Percentiles rank a stretch among this genome's conserved stretches.
Evolutionary conservation across 768 basidiomycete genomes (phyloP).

Genomic region (Boletus huronensis): DNA sequence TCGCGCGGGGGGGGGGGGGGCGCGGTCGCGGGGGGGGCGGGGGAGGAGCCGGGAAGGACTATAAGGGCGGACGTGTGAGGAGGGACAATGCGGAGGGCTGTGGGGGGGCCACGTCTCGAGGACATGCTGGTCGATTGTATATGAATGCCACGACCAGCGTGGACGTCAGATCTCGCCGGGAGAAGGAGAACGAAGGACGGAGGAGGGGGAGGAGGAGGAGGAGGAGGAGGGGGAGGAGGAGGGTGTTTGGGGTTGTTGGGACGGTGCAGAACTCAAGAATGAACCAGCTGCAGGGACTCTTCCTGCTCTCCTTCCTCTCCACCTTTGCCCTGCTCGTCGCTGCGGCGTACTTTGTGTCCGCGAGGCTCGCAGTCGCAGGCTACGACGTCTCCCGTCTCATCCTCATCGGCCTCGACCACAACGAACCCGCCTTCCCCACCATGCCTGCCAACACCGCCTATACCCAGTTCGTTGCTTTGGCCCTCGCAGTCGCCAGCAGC

Average conservation of each 20-base stretch:
- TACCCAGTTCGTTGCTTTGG: slow-evolving; percentile 49
- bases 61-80: slow-evolving; percentile 43
- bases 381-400: slow-evolving; percentile 59
- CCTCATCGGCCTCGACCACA: slow-evolving; percentile 50
- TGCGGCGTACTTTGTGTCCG: slow-evolving; percentile 39
- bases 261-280: neutral
- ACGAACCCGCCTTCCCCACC: neutral
- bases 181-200: slow-evolving; percentile 8
- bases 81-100: slow-evolving; percentile 55
- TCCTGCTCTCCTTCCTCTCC: slow-evolving; percentile 49
- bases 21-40: too few relatives aligned
- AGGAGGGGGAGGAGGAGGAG: neutral
- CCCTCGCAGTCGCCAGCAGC: slow-evolving; percentile 46
- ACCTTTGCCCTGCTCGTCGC: slow-evolving; percentile 48
- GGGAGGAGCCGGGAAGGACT: slow-evolving; percentile 22
- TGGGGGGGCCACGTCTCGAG: slow-evolving; percentile 27
- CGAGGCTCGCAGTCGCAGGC: slow-evolving; percentile 48
- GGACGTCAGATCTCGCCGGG: slow-evolving; percentile 19
- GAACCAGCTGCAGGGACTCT: slow-evolving; percentile 54
- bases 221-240: neutral
- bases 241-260: slow-evolving; percentile 10
- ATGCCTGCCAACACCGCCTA: slow-evolving; percentile 21
- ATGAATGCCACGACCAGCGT: slow-evolving; percentile 37
- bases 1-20: too few relatives aligned
- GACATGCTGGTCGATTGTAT: slow-evolving; percentile 25